These are phyloP conservation scores for Lasiosphaeriaceae sp. DNA, from an alignment of 495 filamentous ascomycete genomes.

Conservation along the genomic window DNA sequence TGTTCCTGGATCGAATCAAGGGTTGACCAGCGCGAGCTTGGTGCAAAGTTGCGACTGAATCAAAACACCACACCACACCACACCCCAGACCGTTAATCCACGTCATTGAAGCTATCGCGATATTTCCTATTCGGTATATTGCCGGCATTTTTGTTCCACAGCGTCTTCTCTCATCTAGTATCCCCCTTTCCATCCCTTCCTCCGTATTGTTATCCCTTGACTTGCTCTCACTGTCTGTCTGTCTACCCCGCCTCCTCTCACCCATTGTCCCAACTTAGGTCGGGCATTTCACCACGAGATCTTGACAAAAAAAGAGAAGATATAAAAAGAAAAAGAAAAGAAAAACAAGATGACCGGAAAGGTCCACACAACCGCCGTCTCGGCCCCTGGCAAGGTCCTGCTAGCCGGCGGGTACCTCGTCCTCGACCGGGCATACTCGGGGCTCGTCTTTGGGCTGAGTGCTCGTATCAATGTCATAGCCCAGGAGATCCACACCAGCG, in stretches of 20 bases:
- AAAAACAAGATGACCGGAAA: slow-evolving; percentile 9
- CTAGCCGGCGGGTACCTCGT: slow-evolving; percentile 94
- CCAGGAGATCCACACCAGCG: slow-evolving; percentile 54
- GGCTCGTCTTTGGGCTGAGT: slow-evolving; percentile 88
- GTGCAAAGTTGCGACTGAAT: not conserved
- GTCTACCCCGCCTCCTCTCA: not conserved
- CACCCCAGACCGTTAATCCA: not conserved
- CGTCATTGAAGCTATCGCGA: slow-evolving; percentile 20
- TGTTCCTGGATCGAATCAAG: slow-evolving; percentile 7
- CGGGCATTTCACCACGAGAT: too few species aligned
- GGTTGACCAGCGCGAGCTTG: not conserved
- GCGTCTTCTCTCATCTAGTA: too few species aligned
- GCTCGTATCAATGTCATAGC: slow-evolving; percentile 87
- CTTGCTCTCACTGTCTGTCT: not conserved
- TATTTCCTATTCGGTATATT: not conserved
- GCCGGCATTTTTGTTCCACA: not conserved
- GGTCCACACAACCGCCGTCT: slow-evolving; percentile 56
- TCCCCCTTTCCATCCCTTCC: too few species aligned
- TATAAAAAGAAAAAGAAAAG: not conserved
- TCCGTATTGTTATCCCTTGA: too few species aligned
- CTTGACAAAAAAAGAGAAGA: too few species aligned
- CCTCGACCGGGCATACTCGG: slow-evolving; percentile 82
- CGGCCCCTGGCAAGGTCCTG: slow-evolving; percentile 93
- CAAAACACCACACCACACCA: too few species aligned
- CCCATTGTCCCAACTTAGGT: too few species aligned